phyloP scores from a whole-genome alignment of 257 asterid genomes.

The Solanum bulbocastanum region DNA sequence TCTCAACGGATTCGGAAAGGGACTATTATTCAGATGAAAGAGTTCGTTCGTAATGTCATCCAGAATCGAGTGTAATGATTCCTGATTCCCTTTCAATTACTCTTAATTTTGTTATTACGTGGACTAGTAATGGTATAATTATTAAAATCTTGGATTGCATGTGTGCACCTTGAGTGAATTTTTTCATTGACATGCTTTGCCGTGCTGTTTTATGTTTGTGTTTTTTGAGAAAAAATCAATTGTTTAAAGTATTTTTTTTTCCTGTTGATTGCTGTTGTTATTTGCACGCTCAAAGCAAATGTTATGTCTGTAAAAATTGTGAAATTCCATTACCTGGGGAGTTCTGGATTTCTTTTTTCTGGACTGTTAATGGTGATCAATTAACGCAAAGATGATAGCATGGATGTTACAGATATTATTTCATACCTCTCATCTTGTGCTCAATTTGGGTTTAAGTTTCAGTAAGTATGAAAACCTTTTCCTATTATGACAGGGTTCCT shows the following conservation, averaged over 20 bases:
- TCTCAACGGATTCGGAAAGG: conserved; percentile 49
- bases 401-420: background rate
- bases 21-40: conserved; percentile 45
- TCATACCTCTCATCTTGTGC: background rate
- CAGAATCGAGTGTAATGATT: conserved; percentile 52
- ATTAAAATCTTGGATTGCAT: background rate
- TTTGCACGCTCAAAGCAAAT: background rate
- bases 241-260: background rate
- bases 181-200: background rate
- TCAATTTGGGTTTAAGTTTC: background rate
- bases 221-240: background rate
- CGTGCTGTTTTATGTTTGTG: background rate
- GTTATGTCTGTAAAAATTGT: background rate
- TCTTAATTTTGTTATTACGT: background rate
- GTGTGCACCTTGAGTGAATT: background rate
- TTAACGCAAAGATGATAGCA: background rate
- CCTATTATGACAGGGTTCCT: background rate
- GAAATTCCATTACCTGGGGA: background rate
- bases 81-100: background rate
- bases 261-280: background rate
- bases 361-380: background rate
- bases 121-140: background rate
- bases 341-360: background rate
- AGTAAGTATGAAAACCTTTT: background rate
- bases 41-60: conserved; percentile 55